Percentiles rank a stretch among this genome's conserved stretches.
phyloP scores from a whole-genome alignment of 2,329 filamentous ascomycete species.

The Epichloe sibirici region DNA sequence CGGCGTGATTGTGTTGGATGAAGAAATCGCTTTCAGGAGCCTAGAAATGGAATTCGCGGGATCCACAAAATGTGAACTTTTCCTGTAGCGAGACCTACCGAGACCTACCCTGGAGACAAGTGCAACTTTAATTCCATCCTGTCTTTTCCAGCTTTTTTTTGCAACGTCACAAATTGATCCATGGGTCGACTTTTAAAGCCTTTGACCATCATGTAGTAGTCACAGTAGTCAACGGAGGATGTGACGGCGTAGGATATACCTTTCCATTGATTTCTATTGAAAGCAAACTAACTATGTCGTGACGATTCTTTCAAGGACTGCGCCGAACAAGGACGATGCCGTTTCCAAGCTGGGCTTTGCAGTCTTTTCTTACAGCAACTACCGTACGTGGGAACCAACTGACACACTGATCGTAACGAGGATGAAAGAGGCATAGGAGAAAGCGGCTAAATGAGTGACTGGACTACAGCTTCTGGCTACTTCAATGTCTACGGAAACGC shows the following conservation, averaged over 20 bases:
- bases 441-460: background rate
- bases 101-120: too few relatives aligned
- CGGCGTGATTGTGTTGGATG: background rate
- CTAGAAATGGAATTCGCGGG: too few relatives aligned
- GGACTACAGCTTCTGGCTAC: conserved; percentile 27
- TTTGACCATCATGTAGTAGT: too few relatives aligned
- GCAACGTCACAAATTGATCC: too few relatives aligned
- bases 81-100: too few relatives aligned
- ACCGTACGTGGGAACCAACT: conserved; percentile 28
- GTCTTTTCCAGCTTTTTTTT: too few relatives aligned
- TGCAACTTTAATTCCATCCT: too few relatives aligned
- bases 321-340: conserved; percentile 43
- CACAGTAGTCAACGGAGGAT: too few relatives aligned
- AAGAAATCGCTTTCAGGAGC: background rate
- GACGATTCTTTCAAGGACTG: conserved; percentile 38
- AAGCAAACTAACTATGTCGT: background rate
- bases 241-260: too few relatives aligned
- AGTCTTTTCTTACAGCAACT: conserved; percentile 62
- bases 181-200: too few relatives aligned
- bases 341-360: conserved; percentile 48
- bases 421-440: background rate
- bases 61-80: too few relatives aligned
- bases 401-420: background rate
- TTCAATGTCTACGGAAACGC: conserved; percentile 50
- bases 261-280: too few relatives aligned